These are phyloP conservation scores for Iris pallida DNA, from an alignment of 116 monocot genomes.

Conservation along the genomic window DNA sequence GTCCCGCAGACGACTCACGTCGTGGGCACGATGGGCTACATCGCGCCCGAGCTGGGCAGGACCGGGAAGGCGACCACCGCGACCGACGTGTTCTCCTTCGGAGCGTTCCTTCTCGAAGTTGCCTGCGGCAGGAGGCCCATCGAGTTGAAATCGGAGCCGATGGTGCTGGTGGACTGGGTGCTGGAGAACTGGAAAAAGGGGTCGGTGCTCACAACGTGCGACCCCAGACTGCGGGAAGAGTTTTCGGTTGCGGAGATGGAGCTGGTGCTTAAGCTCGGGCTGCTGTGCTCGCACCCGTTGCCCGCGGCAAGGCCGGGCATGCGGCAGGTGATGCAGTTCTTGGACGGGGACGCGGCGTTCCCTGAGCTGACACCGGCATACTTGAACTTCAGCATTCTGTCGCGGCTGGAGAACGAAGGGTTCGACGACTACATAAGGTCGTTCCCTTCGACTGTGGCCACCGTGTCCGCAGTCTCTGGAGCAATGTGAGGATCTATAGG, in stretches of 20 bases:
- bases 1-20: conserved; percentile 10
- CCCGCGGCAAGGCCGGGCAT: conserved; percentile 5
- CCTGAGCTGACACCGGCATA: background rate
- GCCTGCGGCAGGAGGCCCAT: conserved; percentile 21
- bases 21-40: conserved; percentile 14
- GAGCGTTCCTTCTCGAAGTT: conserved; percentile 18
- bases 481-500: no score
- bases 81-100: conserved; percentile 18
- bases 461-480: no score
- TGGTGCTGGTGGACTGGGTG: conserved; percentile 17
- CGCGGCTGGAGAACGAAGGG: no score
- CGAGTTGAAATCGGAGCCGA: conserved; percentile 2
- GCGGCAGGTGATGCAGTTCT: background rate
- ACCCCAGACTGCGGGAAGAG: conserved; percentile 7
- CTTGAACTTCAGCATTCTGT: no score
- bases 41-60: conserved; percentile 14
- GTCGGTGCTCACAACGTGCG: conserved; percentile 1
- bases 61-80: conserved; percentile 18
- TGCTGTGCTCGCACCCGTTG: conserved; percentile 6
- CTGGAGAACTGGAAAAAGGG: conserved; percentile 1
- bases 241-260: conserved; percentile 15
- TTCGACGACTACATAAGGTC: no score
- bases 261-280: conserved; percentile 15
- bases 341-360: background rate
- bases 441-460: no score